These are phyloP conservation scores for Trypanosoma cruzi DNA, from an alignment of 208 protist genomes.

Conservation along the genomic window DNA sequence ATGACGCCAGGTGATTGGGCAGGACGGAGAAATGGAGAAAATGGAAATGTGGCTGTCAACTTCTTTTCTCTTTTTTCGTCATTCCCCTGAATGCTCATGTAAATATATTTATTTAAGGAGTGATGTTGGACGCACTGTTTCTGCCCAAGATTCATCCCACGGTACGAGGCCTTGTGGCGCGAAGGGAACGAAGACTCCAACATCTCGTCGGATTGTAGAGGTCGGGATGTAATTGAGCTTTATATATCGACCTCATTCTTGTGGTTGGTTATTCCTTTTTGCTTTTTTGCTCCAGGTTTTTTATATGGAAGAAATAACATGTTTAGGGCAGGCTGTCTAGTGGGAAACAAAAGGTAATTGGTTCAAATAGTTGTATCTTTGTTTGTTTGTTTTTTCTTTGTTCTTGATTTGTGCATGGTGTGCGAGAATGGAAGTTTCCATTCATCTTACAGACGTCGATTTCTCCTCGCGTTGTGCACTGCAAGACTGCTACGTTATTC, in stretches of 20 bases:
- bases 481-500: slow-evolving; percentile 52
- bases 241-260: no score
- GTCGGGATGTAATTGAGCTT: no score
- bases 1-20: neutral
- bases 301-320: no score
- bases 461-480: slow-evolving; percentile 46
- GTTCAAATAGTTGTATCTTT: no score
- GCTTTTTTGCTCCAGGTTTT: no score
- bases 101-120: neutral
- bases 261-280: no score
- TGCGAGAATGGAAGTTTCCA: slow-evolving; percentile 5
- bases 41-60: neutral
- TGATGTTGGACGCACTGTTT: neutral
- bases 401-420: neutral
- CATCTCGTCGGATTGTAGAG: neutral
- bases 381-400: neutral
- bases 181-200: neutral
- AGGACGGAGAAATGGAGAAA: neutral
- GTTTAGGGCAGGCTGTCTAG: no score
- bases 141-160: neutral
- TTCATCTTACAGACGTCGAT: slow-evolving; percentile 40
- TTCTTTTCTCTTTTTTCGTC: neutral
- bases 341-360: no score
- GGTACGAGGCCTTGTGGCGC: no score
- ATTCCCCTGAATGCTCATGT: neutral